Conservation (phyloP, 805 yeast species). For the Zygoascus tannicola region DNA sequence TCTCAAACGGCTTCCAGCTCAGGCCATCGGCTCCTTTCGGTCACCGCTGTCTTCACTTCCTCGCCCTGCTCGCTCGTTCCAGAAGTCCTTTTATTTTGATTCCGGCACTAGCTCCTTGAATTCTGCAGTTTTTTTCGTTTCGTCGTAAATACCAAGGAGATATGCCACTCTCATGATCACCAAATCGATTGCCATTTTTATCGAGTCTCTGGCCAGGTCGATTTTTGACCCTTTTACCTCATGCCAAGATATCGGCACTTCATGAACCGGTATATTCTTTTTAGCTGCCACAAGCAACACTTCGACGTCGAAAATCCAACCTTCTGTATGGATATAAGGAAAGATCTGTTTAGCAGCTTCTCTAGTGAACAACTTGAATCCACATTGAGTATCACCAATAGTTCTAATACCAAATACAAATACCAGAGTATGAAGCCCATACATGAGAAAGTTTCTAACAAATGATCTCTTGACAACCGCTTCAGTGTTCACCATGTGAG, state of each 20-base stretch:
- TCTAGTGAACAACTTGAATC: constrained; percentile 83
- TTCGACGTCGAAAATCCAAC: constrained; percentile 98
- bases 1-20: too few species aligned
- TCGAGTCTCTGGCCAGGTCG: constrained; percentile 81
- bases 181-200: constrained; percentile 88
- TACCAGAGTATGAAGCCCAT: constrained; percentile 79
- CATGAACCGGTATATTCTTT: constrained; percentile 57
- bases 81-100: too few species aligned
- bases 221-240: constrained; percentile 94
- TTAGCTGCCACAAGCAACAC: constrained; percentile 70
- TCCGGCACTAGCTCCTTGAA: too few species aligned
- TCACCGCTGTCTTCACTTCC: too few species aligned
- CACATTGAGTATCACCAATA: constrained; percentile 93
- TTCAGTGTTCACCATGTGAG: constrained; percentile 92
- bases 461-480: constrained; percentile 93
- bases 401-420: constrained; percentile 80
- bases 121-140: constrained; percentile 7
- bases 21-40: too few species aligned
- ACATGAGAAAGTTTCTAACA: constrained; percentile 84
- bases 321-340: constrained; percentile 90
- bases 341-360: constrained; percentile 56
- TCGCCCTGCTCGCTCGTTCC: too few species aligned
- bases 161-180: constrained; percentile 87
- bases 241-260: constrained; percentile 90
- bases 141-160: constrained; percentile 62